A percentile compares a stretch with the other conserved stretches of the same genome.
Evolutionary conservation across 371 early-diverging fungal species (phyloP).

Genomic region (Mucor velutinosus): DNA sequence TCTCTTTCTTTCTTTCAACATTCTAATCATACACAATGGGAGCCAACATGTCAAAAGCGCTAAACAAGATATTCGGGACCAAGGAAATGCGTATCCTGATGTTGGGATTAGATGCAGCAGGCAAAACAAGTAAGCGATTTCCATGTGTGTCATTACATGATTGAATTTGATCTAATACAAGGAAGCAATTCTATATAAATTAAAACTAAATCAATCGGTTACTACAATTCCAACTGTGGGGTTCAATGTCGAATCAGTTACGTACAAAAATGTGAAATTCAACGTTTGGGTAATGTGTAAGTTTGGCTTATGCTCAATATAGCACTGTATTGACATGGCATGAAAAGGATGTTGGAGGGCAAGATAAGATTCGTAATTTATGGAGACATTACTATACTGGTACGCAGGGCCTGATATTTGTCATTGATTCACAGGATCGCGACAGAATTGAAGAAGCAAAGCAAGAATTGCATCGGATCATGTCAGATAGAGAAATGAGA

Average conservation of each 20-base stretch:
- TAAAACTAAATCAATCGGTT: constrained; percentile 84
- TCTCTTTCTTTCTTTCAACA: constrained; percentile 1
- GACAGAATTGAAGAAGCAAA: constrained; percentile 86
- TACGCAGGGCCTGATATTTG: constrained; percentile 87
- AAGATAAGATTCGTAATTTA: constrained; percentile 87
- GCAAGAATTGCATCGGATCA: constrained; percentile 80
- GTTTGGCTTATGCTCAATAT: not conserved
- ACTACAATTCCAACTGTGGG: constrained; percentile 92
- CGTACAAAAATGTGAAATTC: constrained; percentile 90
- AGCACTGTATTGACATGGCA: not conserved
- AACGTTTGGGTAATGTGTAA: constrained; percentile 69
- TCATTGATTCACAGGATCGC: constrained; percentile 84
- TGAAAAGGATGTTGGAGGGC: constrained; percentile 85
- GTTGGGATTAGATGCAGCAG: constrained; percentile 93
- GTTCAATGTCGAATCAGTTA: constrained; percentile 86
- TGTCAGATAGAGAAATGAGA: constrained; percentile 84
- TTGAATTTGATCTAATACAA: not conserved
- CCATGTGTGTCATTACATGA: not conserved
- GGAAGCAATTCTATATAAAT: constrained; percentile 84
- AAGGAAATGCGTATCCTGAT: constrained; percentile 90
- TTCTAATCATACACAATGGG: constrained; percentile 46
- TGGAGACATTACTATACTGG: constrained; percentile 92
- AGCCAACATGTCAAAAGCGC: constrained; percentile 55
- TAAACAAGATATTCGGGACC: constrained; percentile 73
- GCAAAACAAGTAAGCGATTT: constrained; percentile 82